A percentile compares a stretch with the other conserved stretches of the same genome.
Conservation (phyloP, 805 yeast species). For the Ogataea paraovalis region DNA sequence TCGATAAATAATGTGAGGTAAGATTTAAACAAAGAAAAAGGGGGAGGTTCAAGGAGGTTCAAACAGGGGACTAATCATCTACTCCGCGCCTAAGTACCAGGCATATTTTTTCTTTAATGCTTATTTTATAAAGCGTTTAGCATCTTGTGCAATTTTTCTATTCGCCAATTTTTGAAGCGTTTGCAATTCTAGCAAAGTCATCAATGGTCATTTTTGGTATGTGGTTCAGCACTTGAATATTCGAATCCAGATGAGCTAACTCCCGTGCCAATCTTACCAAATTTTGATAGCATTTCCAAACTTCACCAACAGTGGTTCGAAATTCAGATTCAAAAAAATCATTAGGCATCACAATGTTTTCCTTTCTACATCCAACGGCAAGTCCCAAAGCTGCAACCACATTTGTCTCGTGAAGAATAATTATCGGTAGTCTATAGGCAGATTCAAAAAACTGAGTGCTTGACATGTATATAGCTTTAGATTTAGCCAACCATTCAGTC, state of each 20-base stretch:
- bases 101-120: neutral
- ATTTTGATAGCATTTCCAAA: conserved; percentile 24
- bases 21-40: too few relatives aligned
- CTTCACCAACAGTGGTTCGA: conserved; percentile 13
- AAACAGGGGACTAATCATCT: too few relatives aligned
- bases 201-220: conserved; percentile 19
- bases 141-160: neutral
- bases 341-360: conserved; percentile 15
- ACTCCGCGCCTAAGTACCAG: too few relatives aligned
- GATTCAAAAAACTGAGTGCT: conserved; percentile 27
- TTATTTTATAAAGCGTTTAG: neutral
- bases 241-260: conserved; percentile 18
- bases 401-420: conserved; percentile 21
- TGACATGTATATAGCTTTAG: conserved; percentile 18
- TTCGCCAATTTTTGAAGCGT: neutral
- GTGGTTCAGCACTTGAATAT: conserved; percentile 22
- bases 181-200: conserved; percentile 12
- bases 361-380: conserved; percentile 20
- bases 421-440: conserved; percentile 27
- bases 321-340: conserved; percentile 14
- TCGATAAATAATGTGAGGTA: too few relatives aligned
- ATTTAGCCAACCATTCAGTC: conserved; percentile 14
- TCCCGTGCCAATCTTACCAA: conserved; percentile 17
- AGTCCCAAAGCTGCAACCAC: conserved; percentile 24
- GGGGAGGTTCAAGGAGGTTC: too few relatives aligned